These are phyloP conservation scores for Solanum ossicruentum DNA, from an alignment of 257 asterid species.

Conservation along the genomic window DNA sequence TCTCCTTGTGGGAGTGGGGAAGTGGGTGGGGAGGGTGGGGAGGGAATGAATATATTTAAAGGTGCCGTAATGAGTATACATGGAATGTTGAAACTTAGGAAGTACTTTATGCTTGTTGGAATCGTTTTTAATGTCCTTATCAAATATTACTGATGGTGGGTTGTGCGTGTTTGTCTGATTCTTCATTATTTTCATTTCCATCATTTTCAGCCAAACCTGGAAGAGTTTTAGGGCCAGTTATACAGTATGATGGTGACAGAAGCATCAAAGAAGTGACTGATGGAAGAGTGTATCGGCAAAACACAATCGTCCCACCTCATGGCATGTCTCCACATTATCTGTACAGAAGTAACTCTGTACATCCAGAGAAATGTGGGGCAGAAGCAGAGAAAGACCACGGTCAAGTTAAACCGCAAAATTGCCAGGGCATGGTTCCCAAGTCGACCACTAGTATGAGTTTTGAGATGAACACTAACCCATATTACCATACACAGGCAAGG, in stretches of 20 bases:
- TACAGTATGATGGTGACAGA: conserved; percentile 21
- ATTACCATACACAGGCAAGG: conserved; percentile 41
- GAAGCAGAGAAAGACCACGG: conserved; percentile 22
- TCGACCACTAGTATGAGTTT: conserved; percentile 7
- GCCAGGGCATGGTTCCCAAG: conserved; percentile 9
- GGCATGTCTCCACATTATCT: conserved; percentile 31
- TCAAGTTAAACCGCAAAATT: conserved; percentile 20
- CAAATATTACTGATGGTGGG: not conserved
- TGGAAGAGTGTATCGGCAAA: conserved; percentile 30
- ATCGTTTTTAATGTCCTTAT: not conserved
- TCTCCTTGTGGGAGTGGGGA: not conserved
- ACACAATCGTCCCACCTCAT: conserved; percentile 20
- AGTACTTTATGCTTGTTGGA: not conserved
- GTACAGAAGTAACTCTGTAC: conserved; percentile 16
- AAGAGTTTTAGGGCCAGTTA: conserved; percentile 50
- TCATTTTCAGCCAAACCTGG: conserved; percentile 40
- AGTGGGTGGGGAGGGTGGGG: not conserved
- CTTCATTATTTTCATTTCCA: not conserved
- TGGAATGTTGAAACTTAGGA: not conserved
- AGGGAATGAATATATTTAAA: not conserved
- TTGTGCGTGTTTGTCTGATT: not conserved
- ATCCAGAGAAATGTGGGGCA: conserved; percentile 25
- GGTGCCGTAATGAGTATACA: not conserved
- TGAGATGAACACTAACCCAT: conserved; percentile 35
- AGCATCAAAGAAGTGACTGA: not conserved